These are phyloP conservation scores for Aphelidium insulamus DNA, from an alignment of 371 early-diverging fungal genomes.

Conservation along the genomic window DNA sequence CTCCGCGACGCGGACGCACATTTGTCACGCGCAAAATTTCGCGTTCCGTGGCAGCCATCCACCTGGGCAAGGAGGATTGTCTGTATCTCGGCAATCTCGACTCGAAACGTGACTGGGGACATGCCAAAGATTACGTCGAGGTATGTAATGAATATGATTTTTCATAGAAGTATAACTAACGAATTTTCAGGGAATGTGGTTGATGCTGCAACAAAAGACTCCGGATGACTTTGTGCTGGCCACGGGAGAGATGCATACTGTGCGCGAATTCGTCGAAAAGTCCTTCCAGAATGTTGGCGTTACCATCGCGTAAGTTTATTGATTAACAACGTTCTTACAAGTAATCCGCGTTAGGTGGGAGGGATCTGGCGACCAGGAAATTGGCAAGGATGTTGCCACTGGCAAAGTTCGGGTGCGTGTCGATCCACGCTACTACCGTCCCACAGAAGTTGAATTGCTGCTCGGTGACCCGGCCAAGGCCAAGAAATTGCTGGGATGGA, in stretches of 20 bases:
- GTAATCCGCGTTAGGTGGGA: conserved; percentile 33
- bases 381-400: conserved; percentile 39
- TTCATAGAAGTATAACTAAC: not conserved
- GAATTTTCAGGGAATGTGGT: conserved; percentile 64
- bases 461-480: conserved; percentile 61
- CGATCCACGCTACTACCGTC: conserved; percentile 59
- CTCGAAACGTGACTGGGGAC: conserved; percentile 73
- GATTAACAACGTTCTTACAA: not conserved
- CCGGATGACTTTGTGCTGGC: conserved; percentile 65
- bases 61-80: conserved; percentile 39
- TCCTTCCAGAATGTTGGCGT: conserved; percentile 44
- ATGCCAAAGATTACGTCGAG: conserved; percentile 59
- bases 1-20: conserved; percentile 56
- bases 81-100: conserved; percentile 61
- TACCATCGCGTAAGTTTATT: conserved; percentile 18
- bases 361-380: conserved; percentile 43
- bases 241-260: conserved; percentile 63
- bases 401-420: conserved; percentile 44
- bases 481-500: conserved; percentile 39
- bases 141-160: conserved; percentile 1
- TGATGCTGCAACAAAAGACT: conserved; percentile 55
- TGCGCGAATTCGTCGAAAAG: conserved; percentile 59
- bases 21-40: conserved; percentile 70
- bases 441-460: conserved; percentile 61
- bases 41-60: conserved; percentile 54